Evolutionary conservation across 257 asterid species (phyloP).

Genomic region (Fraxinus quadrangulata): DNA sequence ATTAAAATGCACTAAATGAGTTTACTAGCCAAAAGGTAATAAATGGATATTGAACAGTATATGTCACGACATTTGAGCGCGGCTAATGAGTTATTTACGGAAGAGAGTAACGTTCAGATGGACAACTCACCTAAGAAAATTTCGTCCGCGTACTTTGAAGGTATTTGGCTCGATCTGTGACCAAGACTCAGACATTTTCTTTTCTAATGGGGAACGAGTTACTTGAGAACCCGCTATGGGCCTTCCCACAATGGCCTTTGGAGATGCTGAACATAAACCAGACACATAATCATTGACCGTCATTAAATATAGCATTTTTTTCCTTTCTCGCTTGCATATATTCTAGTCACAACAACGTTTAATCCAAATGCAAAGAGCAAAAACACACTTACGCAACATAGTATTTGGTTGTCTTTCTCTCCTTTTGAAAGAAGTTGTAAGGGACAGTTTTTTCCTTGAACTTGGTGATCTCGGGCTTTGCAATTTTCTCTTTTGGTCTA

Average conservation of each 20-base stretch:
- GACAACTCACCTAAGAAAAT: conserved; percentile 56
- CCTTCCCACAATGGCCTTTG: conserved; percentile 61
- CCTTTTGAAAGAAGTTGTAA: conserved; percentile 70
- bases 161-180: conserved; percentile 65
- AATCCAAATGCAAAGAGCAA: conserved; percentile 7
- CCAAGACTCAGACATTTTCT: conserved; percentile 70
- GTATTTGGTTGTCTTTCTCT: conserved; percentile 56
- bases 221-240: conserved; percentile 93
- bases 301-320: not conserved
- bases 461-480: conserved; percentile 46
- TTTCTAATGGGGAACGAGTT: conserved; percentile 62
- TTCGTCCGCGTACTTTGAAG: conserved; percentile 79
- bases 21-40: not conserved
- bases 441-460: conserved; percentile 52
- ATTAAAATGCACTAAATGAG: conserved; percentile 4
- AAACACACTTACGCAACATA: conserved; percentile 56
- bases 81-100: not conserved
- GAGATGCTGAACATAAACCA: conserved; percentile 49
- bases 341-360: conserved; percentile 10
- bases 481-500: conserved; percentile 59
- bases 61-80: not conserved
- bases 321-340: not conserved
- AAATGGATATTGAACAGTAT: not conserved
- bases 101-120: not conserved
- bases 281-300: conserved; percentile 6